Base-by-base conservation (phyloP, 73 alveolate genomes). In the Paramecium sonneborni region DNA sequence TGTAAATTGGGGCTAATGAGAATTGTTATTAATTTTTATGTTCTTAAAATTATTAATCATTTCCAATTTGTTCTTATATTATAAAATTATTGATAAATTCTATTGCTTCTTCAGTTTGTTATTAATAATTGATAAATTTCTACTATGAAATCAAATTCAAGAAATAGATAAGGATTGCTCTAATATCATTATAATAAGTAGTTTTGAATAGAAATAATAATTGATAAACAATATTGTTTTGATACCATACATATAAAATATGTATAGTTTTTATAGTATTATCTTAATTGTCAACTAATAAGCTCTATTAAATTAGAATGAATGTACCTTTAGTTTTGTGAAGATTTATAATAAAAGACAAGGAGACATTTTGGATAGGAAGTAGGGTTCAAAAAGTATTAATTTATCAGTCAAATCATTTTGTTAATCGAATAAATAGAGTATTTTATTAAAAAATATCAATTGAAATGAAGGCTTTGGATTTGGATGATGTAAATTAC, bases 161-260 rank as follows among this genome's bases (percentile, higher is more conserved):
- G 52, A 67, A 67, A 11, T 67, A 30, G 32, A 67, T 67, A 1
- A 67, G 14, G 1, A 30, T 21, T 11, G 87, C 56, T 37, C 87
- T 28, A 3, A 74, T 21, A 14, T 74, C 67, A 35, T 74, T 30
- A n/a, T n/a, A 74, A 5, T 62, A 9, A 11, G 67, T 14, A 21
- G 57, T 35, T 38, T 74, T 74, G 35, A 74, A 74, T 35, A 74
- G 68, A 35, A 74, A 74, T 8, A 74, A 43, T 18, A 74, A 74
- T 14, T 28, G 21, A 32, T 74, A 3, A 34, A 74, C 57, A 18
- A 74, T 34, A 35, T 38, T 38, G 10, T 74, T 74, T 12, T 28
- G 34, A 38, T 35, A 32, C 87, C 87, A 74, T 35, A 32, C 32
- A 32, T 74, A 37, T 9, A 74, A 43, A 30, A 74, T 74, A 9